A percentile compares a stretch with the other conserved stretches of the same genome.
Evolutionary conservation across 2,329 filamentous ascomycete genomes (phyloP).

Genomic region (Leptographium radiaticola): DNA sequence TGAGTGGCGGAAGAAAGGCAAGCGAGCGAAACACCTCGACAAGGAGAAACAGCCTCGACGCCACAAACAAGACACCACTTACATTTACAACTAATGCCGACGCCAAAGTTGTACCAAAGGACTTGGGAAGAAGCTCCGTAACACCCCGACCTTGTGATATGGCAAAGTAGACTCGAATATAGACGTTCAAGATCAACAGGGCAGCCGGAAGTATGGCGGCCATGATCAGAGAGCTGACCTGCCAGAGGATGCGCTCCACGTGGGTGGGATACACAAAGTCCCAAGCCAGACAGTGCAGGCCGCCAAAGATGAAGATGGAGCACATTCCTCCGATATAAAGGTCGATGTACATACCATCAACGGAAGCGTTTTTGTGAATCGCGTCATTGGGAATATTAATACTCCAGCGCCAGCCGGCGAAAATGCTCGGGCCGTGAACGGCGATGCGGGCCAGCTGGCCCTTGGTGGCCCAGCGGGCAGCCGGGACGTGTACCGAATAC

Average conservation of each 20-base stretch:
- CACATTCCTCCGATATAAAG: background rate
- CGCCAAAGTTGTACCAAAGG: no score
- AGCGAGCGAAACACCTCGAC: constrained; percentile 4
- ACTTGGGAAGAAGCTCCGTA: background rate
- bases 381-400: constrained; percentile 3
- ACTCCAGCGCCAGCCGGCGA: background rate
- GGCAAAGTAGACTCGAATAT: background rate
- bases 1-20: background rate
- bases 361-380: background rate
- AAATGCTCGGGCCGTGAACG: background rate
- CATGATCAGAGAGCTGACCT: constrained; percentile 2
- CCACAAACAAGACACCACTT: background rate
- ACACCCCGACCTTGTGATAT: no score
- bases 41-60: background rate
- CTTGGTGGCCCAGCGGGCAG: background rate
- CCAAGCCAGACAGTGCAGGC: constrained; percentile 14
- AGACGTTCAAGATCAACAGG: background rate
- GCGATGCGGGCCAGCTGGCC: background rate
- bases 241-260: constrained; percentile 11
- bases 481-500: background rate
- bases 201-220: background rate
- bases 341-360: background rate
- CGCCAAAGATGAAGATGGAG: constrained; percentile 4
- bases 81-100: no score
- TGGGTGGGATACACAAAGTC: constrained; percentile 14